Percentiles rank a stretch among this genome's conserved stretches.
phyloP scores from a whole-genome alignment of 805 yeast species.

The Komagataella kurtzmanii region DNA sequence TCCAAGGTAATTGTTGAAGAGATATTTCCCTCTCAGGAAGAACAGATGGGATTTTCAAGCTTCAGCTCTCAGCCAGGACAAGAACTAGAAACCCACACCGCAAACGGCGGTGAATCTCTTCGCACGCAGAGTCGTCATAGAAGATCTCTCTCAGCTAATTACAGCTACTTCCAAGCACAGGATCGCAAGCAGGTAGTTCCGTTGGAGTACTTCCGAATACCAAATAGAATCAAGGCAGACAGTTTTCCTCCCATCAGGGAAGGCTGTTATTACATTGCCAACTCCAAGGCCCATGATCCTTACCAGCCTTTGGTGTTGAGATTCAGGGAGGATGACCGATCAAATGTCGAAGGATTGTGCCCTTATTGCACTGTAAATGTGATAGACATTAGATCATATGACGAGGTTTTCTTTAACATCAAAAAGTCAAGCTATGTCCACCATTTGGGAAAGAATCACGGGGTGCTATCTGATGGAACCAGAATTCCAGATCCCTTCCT shows the following conservation, averaged over 20 bases:
- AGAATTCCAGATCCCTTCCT: background rate
- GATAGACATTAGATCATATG: background rate
- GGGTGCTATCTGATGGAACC: background rate
- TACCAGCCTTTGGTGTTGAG: background rate
- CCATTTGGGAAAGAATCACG: background rate
- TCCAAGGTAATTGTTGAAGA: background rate
- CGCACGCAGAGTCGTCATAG: background rate
- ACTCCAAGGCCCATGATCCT: background rate
- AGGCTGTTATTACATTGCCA: background rate
- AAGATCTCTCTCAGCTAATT: background rate
- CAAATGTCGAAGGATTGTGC: background rate
- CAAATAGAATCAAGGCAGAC: background rate
- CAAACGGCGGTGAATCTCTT: background rate
- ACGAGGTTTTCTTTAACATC: background rate
- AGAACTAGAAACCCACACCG: background rate
- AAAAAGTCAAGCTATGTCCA: background rate
- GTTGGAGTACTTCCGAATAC: background rate
- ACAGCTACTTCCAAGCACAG: background rate
- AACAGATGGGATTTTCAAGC: background rate
- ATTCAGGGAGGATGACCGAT: background rate
- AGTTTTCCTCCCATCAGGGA: background rate
- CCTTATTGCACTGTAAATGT: background rate
- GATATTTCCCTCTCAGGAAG: background rate
- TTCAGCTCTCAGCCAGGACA: background rate
- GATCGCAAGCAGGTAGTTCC: background rate